phyloP scores from a whole-genome alignment of 2,329 filamentous ascomycete genomes.

The Aspergillus vadensis region DNA sequence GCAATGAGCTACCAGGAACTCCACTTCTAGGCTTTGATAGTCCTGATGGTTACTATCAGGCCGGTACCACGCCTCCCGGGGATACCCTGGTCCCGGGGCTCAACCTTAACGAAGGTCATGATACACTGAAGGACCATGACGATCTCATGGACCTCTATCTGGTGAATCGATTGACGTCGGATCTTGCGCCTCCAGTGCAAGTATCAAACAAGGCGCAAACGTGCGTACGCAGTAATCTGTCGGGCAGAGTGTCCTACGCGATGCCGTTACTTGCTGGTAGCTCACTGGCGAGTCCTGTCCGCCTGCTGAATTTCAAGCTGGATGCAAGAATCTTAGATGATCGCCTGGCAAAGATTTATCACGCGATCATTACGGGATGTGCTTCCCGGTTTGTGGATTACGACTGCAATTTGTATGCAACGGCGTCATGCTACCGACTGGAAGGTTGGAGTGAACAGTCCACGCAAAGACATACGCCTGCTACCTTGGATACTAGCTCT shows the following conservation, averaged over 20 bases:
- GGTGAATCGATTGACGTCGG: background rate
- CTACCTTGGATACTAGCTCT: too few species aligned
- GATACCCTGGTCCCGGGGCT: background rate
- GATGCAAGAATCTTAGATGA: conserved; percentile 22
- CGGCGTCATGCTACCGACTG: conserved; percentile 19
- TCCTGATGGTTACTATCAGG: background rate
- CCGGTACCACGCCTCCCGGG: background rate
- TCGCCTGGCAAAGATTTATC: conserved; percentile 21
- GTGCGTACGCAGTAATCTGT: background rate
- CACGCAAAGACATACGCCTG: background rate
- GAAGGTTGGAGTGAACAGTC: background rate
- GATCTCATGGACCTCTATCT: background rate
- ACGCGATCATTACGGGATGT: conserved; percentile 23
- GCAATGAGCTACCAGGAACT: background rate
- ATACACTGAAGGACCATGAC: background rate
- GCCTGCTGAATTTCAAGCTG: conserved; percentile 27
- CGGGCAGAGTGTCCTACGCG: background rate
- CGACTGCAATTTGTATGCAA: conserved; percentile 24
- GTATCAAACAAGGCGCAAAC: too few species aligned
- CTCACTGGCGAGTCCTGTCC: conserved; percentile 23
- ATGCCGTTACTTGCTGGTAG: conserved; percentile 9
- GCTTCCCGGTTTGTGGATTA: conserved; percentile 24
- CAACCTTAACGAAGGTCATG: background rate
- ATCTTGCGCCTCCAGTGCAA: too few species aligned
- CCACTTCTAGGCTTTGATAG: background rate